Base-by-base conservation (phyloP, 345 rosid genomes). In the Anastatica hierochuntica region DNA sequence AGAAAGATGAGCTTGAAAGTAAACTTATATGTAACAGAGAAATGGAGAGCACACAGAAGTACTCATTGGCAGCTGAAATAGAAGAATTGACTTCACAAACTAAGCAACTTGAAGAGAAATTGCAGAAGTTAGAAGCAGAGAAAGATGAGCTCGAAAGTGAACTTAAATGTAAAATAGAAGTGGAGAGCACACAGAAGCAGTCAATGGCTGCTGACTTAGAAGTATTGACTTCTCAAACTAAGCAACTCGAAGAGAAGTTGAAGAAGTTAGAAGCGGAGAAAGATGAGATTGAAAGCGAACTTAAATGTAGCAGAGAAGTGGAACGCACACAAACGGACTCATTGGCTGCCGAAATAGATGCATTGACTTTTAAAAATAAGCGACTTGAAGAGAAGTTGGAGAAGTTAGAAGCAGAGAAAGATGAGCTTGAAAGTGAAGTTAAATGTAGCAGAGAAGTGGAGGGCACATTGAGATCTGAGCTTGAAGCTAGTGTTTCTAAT, bases 191-290 rank as follows among this genome's bases (percentile, higher is more conserved):
- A 12, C 41, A 80, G 59, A 76, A 72, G 69, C 67, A n/a, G n/a
- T n/a, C n/a, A n/a, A n/a, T n/a, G n/a, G n/a, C n/a, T n/a, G n/a
- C 62, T 27, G 87, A 84, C 64, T 76, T 77, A 1, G 74, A 81
- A 38, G 50, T 8, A 6, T 0, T 29, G 8, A 8, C 10, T 29
- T 29, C 9, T 29, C 0, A 7, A 6, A 29, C 8, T 6, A 29
- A 6, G 33, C 9, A 29, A 9, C 33, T 29, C 7, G 33, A 29
- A 16, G 72, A 73, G 45, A 67, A 51, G 39, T 33, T 73, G 60
- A 71, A 67, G 14, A 29, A 29, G 33, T 29, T 29, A 29, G 2
- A 6, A 29, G 33, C 33, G 7, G 33, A 29, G 33, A 29, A 29
- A 29, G 33, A 29, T 29, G 33, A 29, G 33, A 29, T 30, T 83